Base-by-base conservation (phyloP, 2,329 filamentous ascomycete genomes). In the Fusarium sp. region DNA sequence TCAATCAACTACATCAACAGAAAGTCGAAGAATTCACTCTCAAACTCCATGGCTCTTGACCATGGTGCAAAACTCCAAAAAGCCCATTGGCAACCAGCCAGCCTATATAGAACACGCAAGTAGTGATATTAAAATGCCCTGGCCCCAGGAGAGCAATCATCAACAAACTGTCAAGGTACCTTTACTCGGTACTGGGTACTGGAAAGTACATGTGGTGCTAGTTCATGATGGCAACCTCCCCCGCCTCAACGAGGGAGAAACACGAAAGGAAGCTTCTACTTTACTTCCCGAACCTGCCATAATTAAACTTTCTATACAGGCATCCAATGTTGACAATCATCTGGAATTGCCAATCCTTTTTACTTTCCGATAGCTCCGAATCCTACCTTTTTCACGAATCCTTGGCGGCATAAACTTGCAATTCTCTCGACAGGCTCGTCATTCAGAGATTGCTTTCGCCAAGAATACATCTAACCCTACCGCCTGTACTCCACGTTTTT, bases 391-490 rank as follows among this genome's bases (percentile, higher is more conserved):
- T 43, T 44, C 25, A 43, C 61, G 37, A 44, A 19, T 48, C 30
- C 26, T 43, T 30, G 14, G 39, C 42, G 39, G 39, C 44, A 44
- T 30, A 53, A 60, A 53, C 34, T 49, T 49, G 41, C 21, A 21
- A 28, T 49, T 45, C 28, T 48, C 34, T 41, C 30, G 39, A 37
- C 19, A 54, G n/a, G 60, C 23, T 54, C 34, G 34, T 66, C 41
- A 62, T 61, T 25, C 25, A 26, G 26, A 26, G 30, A 46, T 37
- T 56, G 28, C 13, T 30, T 49, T 50, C 34, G 66, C 66, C 66
- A 69, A 69, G 66, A 51, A 63, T 62, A 31, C 52, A 70, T 61
- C 46, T 61, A 65, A 69, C 67, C 67, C 57, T 70, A 66, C 65
- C 53, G 45, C 56, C 37, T 34, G 48, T 67, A 62, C 53, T 63